A percentile compares a stretch with the other conserved stretches of the same genome.
phyloP scores from a whole-genome alignment of 139 green algal species.

The Pseudopediastrum boryanum region DNA sequence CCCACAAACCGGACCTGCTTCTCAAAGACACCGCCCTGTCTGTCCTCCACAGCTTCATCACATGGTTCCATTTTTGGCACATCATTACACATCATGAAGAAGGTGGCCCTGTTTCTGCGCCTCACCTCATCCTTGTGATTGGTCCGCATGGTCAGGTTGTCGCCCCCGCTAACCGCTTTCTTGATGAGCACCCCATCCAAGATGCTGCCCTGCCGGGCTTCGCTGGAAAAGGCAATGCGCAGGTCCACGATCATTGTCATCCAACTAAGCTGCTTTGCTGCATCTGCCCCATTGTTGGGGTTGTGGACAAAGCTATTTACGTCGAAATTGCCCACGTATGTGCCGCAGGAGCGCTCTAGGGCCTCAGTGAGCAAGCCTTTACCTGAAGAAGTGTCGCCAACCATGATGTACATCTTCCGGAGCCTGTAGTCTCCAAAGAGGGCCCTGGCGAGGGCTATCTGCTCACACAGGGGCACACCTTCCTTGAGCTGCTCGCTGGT shows the following conservation, averaged over 20 bases:
- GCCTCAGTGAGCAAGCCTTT: conserved; percentile 2
- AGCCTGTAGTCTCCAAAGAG: not conserved
- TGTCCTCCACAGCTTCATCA: conserved; percentile 15
- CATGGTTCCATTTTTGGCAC: conserved; percentile 11
- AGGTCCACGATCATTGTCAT: conserved; percentile 14
- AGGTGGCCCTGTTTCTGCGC: conserved; percentile 1
- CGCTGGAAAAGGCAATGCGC: conserved; percentile 13
- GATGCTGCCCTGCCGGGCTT: not conserved
- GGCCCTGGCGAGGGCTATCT: conserved; percentile 12
- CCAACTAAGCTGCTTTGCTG: conserved; percentile 11
- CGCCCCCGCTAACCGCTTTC: not conserved
- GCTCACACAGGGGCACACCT: conserved; percentile 12
- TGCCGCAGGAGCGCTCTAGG: conserved; percentile 1
- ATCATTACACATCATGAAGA: conserved; percentile 27
- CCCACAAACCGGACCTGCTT: too few species aligned
- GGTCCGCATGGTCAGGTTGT: conserved; percentile 2
- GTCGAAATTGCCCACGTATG: conserved; percentile 8
- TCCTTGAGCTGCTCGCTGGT: conserved; percentile 13
- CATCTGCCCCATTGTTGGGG: conserved; percentile 9
- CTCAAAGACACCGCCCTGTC: too few species aligned
- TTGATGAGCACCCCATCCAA: conserved; percentile 2
- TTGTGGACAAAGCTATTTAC: conserved; percentile 21
- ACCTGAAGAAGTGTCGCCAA: not conserved
- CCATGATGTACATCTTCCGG: conserved; percentile 15
- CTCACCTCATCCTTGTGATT: conserved; percentile 12